Base-by-base conservation (phyloP, 2,329 filamentous ascomycete genomes). In the Ceratocystis harringtonii region DNA sequence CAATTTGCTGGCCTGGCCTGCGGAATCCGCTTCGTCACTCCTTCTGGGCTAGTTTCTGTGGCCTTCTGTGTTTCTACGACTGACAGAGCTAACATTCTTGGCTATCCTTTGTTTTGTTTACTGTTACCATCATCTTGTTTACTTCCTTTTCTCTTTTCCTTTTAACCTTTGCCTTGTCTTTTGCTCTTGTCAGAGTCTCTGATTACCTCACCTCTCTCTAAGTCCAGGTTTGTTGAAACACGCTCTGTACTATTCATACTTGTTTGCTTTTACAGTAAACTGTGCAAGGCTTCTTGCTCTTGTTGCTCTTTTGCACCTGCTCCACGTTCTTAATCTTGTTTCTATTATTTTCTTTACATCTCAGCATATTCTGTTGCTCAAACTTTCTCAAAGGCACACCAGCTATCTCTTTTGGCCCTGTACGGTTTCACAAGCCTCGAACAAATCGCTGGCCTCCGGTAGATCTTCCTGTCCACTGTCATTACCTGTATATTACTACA, bases 101-200 rank as follows among this genome's bases (percentile, higher is more conserved):
- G 43, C 36, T 41, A 50, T 48, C 28, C 25, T 32, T 65, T 62
- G 63, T 45, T 61, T 65, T 71, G 63, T 67, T 41, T 63, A 50
- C 48, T 48, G n/a, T 45, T 66, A 61, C 60, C 50, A 28, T 63
- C 43, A 4, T 43, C 55, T 67, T 66, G 52, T 36, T 61, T 32
- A 58, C 43, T 61, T 67, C 65, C 63, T 48, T 64, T 52, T 36
- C 61, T 55, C 52, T 32, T 30, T 64, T 44, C 61, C 50, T 32
- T 32, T 30, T 52, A 63, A 58, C 30, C 41, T 44, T 68, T 62
- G 69, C 68, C 68, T 68, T 65, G 64, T 57, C 22, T 44, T 63
- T 50, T 48, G 19, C 64, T 45, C 62, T 66, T 36, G 48, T 68
- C 32, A 48, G 58, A 17, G 61, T 62, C 55, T 61, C 60, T 36